Percentiles rank a stretch among this genome's conserved stretches.
phyloP scores from a whole-genome alignment of 2,329 filamentous ascomycete genomes.

The Xylariaceae sp. region DNA sequence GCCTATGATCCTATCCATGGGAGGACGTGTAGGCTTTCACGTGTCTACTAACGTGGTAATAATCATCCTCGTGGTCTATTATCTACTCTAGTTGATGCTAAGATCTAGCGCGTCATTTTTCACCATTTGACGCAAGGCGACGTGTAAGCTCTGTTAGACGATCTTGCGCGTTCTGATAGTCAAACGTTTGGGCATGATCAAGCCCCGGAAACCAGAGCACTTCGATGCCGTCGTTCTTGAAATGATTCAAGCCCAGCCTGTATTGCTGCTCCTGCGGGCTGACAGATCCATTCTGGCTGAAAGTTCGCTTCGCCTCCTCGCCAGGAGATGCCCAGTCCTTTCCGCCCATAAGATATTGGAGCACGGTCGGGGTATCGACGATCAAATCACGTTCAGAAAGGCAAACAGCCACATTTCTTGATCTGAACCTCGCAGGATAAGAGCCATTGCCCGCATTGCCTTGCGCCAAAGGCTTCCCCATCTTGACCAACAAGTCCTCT shows the following conservation, averaged over 20 bases:
- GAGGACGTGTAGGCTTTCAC: too few species aligned
- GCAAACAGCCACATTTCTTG: conserved; percentile 48
- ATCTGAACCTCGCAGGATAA: conserved; percentile 6
- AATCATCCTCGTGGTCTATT: background rate
- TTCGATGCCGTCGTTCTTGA: conserved; percentile 43
- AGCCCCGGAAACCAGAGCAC: conserved; percentile 57
- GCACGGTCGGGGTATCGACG: conserved; percentile 56
- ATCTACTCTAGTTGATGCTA: too few species aligned
- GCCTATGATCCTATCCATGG: too few species aligned
- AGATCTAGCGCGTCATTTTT: too few species aligned
- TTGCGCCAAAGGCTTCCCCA: conserved; percentile 5
- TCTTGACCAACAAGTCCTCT: conserved; percentile 50
- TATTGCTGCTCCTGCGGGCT: conserved; percentile 21
- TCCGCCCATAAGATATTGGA: conserved; percentile 49
- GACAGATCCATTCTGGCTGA: conserved; percentile 23
- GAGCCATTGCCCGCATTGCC: conserved; percentile 8
- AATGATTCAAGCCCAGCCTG: conserved; percentile 12
- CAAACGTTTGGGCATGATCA: conserved; percentile 63
- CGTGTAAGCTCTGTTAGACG: conserved; percentile 27
- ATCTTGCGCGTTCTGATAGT: conserved; percentile 28
- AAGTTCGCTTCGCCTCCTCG: conserved; percentile 3
- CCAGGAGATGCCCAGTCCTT: conserved; percentile 25
- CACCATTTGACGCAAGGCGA: conserved; percentile 19
- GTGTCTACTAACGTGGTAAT: conserved; percentile 3
- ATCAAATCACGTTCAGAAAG: conserved; percentile 61